Conservation (phyloP, 2,329 filamentous ascomycete species). For the Penicillium sclerotigenum region DNA sequence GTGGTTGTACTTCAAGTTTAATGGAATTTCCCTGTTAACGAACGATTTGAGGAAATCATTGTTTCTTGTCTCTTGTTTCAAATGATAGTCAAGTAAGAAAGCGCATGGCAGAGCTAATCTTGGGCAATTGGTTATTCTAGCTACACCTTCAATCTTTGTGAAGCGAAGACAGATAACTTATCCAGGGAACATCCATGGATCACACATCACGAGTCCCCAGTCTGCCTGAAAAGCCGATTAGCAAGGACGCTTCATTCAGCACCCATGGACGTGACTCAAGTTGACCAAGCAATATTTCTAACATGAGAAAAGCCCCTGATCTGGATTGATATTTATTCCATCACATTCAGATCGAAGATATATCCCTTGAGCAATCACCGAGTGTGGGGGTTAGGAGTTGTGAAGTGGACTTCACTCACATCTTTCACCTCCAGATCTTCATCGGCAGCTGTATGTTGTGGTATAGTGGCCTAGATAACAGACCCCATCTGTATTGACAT, state of each 20-base stretch:
- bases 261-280: background rate
- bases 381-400: background rate
- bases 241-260: background rate
- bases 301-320: background rate
- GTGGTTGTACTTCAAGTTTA: slow-evolving; percentile 1
- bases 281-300: background rate
- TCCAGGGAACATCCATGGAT: background rate
- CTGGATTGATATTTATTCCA: background rate
- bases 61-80: background rate
- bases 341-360: background rate
- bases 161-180: background rate
- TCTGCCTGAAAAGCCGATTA: background rate
- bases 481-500: background rate
- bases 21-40: background rate
- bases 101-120: background rate
- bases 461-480: background rate
- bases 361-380: background rate
- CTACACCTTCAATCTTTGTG: background rate
- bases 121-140: background rate
- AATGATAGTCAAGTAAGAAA: background rate
- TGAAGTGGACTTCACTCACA: background rate
- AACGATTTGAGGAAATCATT: background rate
- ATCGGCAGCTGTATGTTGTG: background rate
- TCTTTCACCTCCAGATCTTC: background rate
- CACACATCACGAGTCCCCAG: background rate